Evolutionary conservation across 345 rosid genomes (phyloP).

Genomic region (Populus pruinosa): DNA sequence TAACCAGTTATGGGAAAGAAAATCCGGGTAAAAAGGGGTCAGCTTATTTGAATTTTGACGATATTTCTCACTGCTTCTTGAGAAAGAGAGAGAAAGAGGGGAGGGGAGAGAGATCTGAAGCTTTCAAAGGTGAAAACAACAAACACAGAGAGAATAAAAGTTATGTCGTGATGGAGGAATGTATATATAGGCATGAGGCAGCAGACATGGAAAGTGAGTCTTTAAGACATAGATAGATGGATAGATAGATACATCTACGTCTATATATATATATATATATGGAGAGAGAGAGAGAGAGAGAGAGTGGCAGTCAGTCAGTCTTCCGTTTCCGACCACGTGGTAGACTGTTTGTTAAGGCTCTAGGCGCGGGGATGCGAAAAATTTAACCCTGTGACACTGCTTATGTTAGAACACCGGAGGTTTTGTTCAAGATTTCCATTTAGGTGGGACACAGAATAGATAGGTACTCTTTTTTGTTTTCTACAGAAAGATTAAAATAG

Average conservation of each 20-base stretch:
- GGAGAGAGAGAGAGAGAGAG: background rate
- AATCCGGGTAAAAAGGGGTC: background rate
- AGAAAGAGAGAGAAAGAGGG: background rate
- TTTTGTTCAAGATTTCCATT: too few relatives aligned
- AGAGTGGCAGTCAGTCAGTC: background rate
- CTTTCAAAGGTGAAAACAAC: background rate
- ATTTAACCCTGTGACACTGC: too few relatives aligned
- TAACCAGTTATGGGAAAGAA: background rate
- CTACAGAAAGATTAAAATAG: background rate
- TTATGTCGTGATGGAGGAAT: background rate
- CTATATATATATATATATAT: too few relatives aligned
- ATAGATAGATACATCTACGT: too few relatives aligned
- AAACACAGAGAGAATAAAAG: background rate
- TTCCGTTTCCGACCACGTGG: conserved; percentile 52
- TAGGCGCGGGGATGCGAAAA: too few relatives aligned
- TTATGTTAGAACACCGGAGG: background rate
- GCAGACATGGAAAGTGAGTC: background rate
- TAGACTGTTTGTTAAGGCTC: too few relatives aligned
- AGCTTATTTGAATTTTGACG: background rate
- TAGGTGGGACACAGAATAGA: too few relatives aligned
- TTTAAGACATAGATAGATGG: background rate
- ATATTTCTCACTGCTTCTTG: background rate
- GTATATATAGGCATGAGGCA: background rate
- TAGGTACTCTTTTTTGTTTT: too few relatives aligned
- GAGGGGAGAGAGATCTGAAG: background rate